These are phyloP conservation scores for Ilyonectria robusta DNA, from an alignment of 2,329 filamentous ascomycete genomes.

Conservation along the genomic window DNA sequence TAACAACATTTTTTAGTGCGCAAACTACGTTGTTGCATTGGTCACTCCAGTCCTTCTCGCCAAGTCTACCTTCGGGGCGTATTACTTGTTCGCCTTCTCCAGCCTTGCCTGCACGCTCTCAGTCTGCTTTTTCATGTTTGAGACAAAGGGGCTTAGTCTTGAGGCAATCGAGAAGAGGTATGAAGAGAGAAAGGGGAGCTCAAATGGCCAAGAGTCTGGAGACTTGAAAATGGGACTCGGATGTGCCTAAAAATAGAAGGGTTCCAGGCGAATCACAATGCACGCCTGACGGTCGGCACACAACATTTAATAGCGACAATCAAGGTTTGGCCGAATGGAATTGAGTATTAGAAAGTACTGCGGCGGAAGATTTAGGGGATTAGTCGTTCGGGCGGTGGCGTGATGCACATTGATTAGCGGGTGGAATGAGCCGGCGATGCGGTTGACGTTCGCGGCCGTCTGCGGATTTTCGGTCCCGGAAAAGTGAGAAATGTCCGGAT, in stretches of 20 bases:
- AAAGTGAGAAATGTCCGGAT: conserved; percentile 19
- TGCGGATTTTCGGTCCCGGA: conserved; percentile 26
- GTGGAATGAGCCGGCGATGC: background rate
- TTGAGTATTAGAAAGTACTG: too few species aligned
- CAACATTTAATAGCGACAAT: background rate
- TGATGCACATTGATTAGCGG: background rate
- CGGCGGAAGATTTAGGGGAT: background rate
- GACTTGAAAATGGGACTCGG: background rate
- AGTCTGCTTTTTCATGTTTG: conserved; percentile 57
- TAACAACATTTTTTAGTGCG: conserved; percentile 44
- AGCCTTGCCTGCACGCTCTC: conserved; percentile 55
- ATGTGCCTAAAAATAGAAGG: background rate
- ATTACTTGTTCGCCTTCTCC: conserved; percentile 61
- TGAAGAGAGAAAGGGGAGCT: background rate
- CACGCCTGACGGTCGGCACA: background rate
- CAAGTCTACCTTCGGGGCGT: conserved; percentile 58
- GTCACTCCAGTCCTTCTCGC: conserved; percentile 59
- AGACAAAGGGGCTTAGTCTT: conserved; percentile 59
- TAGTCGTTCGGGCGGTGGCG: background rate
- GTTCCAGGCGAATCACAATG: too few species aligned
- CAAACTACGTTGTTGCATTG: conserved; percentile 63
- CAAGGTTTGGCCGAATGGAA: background rate
- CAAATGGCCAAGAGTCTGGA: background rate
- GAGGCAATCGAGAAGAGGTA: conserved; percentile 54
- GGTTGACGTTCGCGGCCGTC: background rate